Conservation (phyloP, 2,329 filamentous ascomycete genomes). For the Aspergillus aculeatinus region DNA sequence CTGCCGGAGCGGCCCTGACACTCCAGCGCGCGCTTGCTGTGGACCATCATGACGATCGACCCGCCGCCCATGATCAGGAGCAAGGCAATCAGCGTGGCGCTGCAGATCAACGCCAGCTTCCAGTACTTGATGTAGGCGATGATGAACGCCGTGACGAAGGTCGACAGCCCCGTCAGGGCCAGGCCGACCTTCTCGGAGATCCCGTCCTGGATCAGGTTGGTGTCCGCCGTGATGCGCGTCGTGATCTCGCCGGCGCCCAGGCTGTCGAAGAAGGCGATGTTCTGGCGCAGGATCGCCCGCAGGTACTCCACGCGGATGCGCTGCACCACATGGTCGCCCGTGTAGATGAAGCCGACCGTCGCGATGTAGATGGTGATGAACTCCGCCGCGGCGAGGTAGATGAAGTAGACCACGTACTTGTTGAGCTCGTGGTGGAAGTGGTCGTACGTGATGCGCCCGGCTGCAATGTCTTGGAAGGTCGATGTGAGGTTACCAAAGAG, state of each 20-base stretch:
- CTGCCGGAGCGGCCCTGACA: constrained; percentile 63
- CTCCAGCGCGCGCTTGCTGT: constrained; percentile 70
- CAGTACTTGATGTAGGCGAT: constrained; percentile 87
- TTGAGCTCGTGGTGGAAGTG: constrained; percentile 61
- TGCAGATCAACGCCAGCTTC: constrained; percentile 85
- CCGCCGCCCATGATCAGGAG: constrained; percentile 69
- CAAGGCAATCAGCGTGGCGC: constrained; percentile 74
- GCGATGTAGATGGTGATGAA: constrained; percentile 72
- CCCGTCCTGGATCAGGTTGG: constrained; percentile 84
- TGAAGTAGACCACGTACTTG: constrained; percentile 71
- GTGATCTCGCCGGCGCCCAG: constrained; percentile 87
- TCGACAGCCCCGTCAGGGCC: constrained; percentile 69
- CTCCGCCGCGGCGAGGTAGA: constrained; percentile 76
- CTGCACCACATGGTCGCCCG: constrained; percentile 71
- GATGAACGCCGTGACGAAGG: constrained; percentile 81
- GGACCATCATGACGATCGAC: constrained; percentile 71
- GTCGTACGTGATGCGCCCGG: constrained; percentile 45
- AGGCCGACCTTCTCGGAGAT: constrained; percentile 86
- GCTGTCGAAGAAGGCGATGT: constrained; percentile 88
- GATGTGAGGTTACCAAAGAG: constrained; percentile 74
- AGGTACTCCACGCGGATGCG: constrained; percentile 80
- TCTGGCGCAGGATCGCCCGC: constrained; percentile 75
- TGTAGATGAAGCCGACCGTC: constrained; percentile 85
- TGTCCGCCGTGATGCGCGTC: constrained; percentile 86
- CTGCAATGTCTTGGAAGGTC: constrained; percentile 66